Evolutionary conservation across 2,329 filamentous ascomycete genomes (phyloP).

Genomic region (Penicillium palitans): DNA sequence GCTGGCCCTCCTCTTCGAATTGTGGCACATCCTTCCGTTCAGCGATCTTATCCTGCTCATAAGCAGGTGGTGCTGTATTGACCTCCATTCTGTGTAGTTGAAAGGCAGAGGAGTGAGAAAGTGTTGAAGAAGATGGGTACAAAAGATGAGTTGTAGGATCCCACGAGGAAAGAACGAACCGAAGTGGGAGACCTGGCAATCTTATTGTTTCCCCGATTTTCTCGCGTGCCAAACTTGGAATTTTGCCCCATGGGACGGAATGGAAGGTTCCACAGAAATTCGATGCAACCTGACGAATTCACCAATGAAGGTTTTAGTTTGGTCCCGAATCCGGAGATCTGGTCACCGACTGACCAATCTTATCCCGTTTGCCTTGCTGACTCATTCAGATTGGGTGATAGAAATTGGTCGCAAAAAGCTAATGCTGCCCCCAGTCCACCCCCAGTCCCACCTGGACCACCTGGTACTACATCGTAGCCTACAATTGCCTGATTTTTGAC

Average conservation of each 20-base stretch:
- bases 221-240: neutral
- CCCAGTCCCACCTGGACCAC: neutral
- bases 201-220: conserved; percentile 4
- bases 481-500: conserved; percentile 2
- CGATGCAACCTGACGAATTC: neutral
- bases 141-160: neutral
- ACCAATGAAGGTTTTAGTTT: conserved; percentile 6
- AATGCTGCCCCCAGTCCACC: neutral
- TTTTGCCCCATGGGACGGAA: conserved; percentile 3
- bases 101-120: neutral
- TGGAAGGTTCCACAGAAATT: conserved; percentile 7
- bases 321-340: conserved; percentile 4
- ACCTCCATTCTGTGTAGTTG: conserved; percentile 21
- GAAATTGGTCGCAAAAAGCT: neutral
- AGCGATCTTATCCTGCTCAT: conserved; percentile 25
- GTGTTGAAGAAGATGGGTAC: neutral
- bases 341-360: neutral
- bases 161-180: neutral
- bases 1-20: conserved; percentile 20
- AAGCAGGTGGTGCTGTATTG: conserved; percentile 18
- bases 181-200: neutral
- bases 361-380: neutral
- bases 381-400: conserved; percentile 12
- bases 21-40: conserved; percentile 15
- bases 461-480: neutral